These are phyloP conservation scores for Bisporella sp. DNA, from an alignment of 2,329 filamentous ascomycete species.

Conservation along the genomic window DNA sequence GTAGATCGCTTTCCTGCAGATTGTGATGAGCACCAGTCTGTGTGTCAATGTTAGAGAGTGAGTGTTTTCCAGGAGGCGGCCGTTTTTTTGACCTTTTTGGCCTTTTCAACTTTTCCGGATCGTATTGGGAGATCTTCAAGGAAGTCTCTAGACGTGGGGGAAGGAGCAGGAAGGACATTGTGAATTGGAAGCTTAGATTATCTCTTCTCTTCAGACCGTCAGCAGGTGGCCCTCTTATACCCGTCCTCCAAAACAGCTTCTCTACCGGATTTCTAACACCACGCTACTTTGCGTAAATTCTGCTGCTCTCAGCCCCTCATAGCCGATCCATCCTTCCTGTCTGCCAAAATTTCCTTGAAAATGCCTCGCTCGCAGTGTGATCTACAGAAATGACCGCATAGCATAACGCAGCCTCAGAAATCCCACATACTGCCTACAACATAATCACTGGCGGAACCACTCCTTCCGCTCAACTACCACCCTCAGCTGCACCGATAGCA, in stretches of 20 bases:
- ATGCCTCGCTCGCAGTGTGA: background rate
- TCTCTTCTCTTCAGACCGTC: background rate
- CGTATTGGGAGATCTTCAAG: background rate
- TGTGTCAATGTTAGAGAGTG: background rate
- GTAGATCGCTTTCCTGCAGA: background rate
- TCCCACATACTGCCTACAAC: background rate
- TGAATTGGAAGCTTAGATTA: background rate
- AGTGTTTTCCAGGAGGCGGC: background rate
- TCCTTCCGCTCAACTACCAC: background rate
- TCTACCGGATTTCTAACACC: background rate
- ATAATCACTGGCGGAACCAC: background rate
- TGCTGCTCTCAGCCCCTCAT: background rate
- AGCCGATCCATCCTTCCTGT: background rate
- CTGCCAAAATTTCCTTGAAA: background rate
- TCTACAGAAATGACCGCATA: background rate
- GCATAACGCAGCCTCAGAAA: background rate
- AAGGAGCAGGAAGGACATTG: background rate
- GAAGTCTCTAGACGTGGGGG: background rate
- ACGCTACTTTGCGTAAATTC: background rate
- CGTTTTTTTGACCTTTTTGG: background rate
- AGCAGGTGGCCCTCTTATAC: background rate
- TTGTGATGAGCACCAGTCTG: background rate
- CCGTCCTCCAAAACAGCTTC: background rate
- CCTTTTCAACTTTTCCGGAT: background rate
- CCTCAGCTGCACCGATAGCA: constrained; percentile 1